Percentiles rank a stretch among this genome's conserved stretches.
phyloP scores from a whole-genome alignment of 345 rosid species.

The Gossypioides kirkii region DNA sequence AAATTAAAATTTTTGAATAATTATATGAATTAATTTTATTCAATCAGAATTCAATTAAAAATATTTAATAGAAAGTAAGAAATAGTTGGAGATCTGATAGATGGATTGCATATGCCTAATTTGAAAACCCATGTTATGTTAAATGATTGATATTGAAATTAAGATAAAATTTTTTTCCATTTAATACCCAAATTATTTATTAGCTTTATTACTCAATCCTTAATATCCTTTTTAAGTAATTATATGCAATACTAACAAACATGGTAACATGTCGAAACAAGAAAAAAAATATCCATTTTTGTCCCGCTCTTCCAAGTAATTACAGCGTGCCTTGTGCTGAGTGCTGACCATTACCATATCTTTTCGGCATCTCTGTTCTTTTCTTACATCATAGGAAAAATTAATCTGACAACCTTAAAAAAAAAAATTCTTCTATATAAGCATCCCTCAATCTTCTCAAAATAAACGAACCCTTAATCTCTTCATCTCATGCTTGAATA shows the following conservation, averaged over 20 bases:
- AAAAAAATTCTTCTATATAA: background rate
- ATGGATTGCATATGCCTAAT: background rate
- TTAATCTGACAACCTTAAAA: background rate
- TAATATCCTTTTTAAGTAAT: too few species aligned
- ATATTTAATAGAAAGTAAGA: background rate
- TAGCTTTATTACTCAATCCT: too few species aligned
- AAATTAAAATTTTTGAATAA: background rate
- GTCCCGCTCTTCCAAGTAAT: background rate
- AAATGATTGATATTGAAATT: background rate
- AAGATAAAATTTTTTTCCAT: too few species aligned
- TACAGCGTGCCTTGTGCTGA: background rate
- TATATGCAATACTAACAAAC: background rate
- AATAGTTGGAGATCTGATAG: background rate
- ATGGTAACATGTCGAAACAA: background rate
- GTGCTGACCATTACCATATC: constrained; percentile 12
- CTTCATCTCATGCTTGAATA: background rate
- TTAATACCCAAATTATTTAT: too few species aligned
- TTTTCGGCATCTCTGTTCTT: background rate
- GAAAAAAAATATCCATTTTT: background rate
- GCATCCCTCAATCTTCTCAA: background rate
- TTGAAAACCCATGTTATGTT: background rate
- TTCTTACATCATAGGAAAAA: background rate
- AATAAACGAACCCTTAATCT: background rate
- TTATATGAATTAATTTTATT: too few species aligned
- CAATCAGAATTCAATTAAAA: background rate